Evolutionary conservation across 805 yeast species (phyloP).

Genomic region (Wickerhamomyces queroliae): DNA sequence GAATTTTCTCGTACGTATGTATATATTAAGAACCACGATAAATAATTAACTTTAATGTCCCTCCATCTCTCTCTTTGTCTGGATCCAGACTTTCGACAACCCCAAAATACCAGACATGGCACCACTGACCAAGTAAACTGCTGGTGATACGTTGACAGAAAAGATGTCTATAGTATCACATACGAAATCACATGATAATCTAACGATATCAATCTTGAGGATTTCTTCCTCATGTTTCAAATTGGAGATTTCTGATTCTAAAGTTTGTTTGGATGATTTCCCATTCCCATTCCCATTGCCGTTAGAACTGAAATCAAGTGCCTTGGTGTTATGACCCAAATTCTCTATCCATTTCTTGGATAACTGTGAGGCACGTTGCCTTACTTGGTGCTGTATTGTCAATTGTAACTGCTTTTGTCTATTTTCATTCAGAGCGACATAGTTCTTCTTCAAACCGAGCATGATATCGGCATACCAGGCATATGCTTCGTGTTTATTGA

Average conservation of each 20-base stretch:
- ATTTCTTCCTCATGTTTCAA: slow-evolving; percentile 30
- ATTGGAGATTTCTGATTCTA: slow-evolving; percentile 24
- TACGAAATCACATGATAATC: slow-evolving; percentile 38
- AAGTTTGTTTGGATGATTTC: slow-evolving; percentile 8
- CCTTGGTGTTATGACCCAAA: slow-evolving; percentile 23
- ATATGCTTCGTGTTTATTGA: slow-evolving; percentile 51
- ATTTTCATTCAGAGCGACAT: slow-evolving; percentile 35
- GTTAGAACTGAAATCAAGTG: too few relatives aligned
- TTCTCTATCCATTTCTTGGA: slow-evolving; percentile 31
- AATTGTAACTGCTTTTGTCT: slow-evolving; percentile 45
- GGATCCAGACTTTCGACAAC: slow-evolving; percentile 20
- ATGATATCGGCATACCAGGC: slow-evolving; percentile 69
- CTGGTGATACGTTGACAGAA: slow-evolving; percentile 24
- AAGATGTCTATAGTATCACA: slow-evolving; percentile 44
- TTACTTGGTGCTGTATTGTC: slow-evolving; percentile 56
- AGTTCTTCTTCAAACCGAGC: slow-evolving; percentile 47
- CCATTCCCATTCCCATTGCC: too few relatives aligned
- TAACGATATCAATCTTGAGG: slow-evolving; percentile 34
- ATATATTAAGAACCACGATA: too few relatives aligned
- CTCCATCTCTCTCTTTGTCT: slow-evolving; percentile 12
- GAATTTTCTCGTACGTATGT: too few relatives aligned
- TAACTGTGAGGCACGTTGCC: slow-evolving; percentile 41
- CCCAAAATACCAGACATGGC: slow-evolving; percentile 19
- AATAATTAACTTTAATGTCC: background rate
- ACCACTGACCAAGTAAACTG: slow-evolving; percentile 17